phyloP scores from a whole-genome alignment of 2,329 filamentous ascomycete species.

The Monosporascus sp. region DNA sequence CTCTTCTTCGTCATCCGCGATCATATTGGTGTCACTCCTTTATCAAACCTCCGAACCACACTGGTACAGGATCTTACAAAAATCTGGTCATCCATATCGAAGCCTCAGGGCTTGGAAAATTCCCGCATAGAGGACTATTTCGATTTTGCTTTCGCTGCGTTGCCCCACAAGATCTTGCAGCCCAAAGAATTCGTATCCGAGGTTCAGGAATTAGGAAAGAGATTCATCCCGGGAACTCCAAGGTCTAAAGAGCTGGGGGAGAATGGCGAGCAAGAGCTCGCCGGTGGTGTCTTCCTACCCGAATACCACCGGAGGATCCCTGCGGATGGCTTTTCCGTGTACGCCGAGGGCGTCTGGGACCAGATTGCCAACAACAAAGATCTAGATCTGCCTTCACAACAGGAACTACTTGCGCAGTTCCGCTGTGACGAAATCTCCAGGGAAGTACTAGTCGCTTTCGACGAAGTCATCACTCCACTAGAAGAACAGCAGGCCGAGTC shows the following conservation, averaged over 20 bases:
- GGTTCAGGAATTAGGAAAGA: conserved; percentile 69
- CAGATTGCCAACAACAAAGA: conserved; percentile 99
- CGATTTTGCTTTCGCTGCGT: conserved; percentile 91
- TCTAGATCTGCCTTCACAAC: conserved; percentile 90
- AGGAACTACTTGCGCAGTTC: conserved; percentile 94
- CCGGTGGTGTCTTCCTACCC: conserved; percentile 79
- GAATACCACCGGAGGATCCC: conserved; percentile 96
- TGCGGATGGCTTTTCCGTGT: conserved; percentile 92
- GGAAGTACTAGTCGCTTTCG: conserved; percentile 80
- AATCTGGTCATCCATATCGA: conserved; percentile 90
- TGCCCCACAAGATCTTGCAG: conserved; percentile 95
- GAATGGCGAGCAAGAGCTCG: conserved; percentile 63
- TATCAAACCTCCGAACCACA: conserved; percentile 85
- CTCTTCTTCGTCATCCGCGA: conserved; percentile 99
- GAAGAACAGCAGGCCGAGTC: conserved; percentile 81
- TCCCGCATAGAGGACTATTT: conserved; percentile 96
- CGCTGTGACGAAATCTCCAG: conserved; percentile 94
- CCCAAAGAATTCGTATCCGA: conserved; percentile 83
- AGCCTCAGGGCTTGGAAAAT: conserved; percentile 80
- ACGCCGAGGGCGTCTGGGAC: conserved; percentile 93
- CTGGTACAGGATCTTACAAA: conserved; percentile 84
- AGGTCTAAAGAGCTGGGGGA: conserved; percentile 57
- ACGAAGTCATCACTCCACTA: conserved; percentile 72
- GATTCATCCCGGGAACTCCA: conserved; percentile 78
- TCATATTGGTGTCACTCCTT: conserved; percentile 85